A percentile compares a stretch with the other conserved stretches of the same genome.
phyloP scores from a whole-genome alignment of 2,329 filamentous ascomycete species.

The Rosellinia necatrix region DNA sequence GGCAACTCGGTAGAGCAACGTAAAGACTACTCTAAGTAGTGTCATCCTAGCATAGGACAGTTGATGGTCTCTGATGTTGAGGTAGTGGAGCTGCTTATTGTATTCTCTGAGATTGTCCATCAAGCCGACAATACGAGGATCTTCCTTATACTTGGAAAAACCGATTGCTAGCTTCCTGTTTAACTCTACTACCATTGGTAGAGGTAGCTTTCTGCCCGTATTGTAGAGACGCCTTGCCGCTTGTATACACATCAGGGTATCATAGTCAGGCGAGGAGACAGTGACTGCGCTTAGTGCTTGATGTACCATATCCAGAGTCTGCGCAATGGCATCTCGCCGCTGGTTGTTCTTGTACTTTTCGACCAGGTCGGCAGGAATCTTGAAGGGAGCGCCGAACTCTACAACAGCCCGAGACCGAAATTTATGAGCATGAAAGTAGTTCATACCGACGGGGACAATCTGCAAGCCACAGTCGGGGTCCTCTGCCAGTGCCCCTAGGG shows the following conservation, averaged over 20 bases:
- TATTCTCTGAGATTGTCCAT: slow-evolving; percentile 80
- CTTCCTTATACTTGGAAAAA: slow-evolving; percentile 90
- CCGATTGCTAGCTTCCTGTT: slow-evolving; percentile 90
- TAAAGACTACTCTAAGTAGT: slow-evolving; percentile 73
- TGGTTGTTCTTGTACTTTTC: slow-evolving; percentile 83
- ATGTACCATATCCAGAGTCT: slow-evolving; percentile 84
- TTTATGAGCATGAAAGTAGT: slow-evolving; percentile 99
- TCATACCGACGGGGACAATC: slow-evolving; percentile 97
- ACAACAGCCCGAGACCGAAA: slow-evolving; percentile 95
- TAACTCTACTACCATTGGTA: slow-evolving; percentile 91
- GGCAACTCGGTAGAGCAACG: slow-evolving; percentile 76
- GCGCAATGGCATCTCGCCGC: slow-evolving; percentile 82
- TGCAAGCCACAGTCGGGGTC: slow-evolving; percentile 87
- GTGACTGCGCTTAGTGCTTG: slow-evolving; percentile 86
- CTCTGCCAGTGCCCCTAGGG: slow-evolving; percentile 83
- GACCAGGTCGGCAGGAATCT: slow-evolving; percentile 81
- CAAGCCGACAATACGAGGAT: slow-evolving; percentile 78
- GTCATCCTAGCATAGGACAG: slow-evolving; percentile 89
- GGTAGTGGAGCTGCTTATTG: slow-evolving; percentile 81
- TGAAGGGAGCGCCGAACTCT: slow-evolving; percentile 89
- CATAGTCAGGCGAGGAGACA: slow-evolving; percentile 90
- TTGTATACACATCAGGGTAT: slow-evolving; percentile 96
- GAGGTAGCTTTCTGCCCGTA: slow-evolving; percentile 88
- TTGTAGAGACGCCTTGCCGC: slow-evolving; percentile 92
- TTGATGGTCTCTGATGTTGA: slow-evolving; percentile 92